phyloP scores from a whole-genome alignment of 148 eudicot genomes.

The Chenopodium suecicum region DNA sequence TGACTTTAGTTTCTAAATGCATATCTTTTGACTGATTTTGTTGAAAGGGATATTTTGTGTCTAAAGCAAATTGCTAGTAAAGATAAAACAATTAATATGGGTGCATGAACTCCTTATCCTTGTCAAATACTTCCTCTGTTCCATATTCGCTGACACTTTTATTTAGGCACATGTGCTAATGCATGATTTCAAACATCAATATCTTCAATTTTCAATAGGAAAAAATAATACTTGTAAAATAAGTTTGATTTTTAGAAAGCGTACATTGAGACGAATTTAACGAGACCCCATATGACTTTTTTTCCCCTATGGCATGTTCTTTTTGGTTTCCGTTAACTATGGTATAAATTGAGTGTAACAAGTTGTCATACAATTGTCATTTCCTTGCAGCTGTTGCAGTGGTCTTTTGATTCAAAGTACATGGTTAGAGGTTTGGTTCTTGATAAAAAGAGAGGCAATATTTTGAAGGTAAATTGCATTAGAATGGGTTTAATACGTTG shows the following conservation, averaged over 20 bases:
- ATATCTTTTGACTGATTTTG: neutral
- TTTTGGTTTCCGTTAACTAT: neutral
- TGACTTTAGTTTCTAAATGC: neutral
- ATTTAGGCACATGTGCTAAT: too few species aligned
- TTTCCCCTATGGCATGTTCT: neutral
- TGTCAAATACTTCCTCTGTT: neutral
- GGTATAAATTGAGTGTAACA: constrained; percentile 2
- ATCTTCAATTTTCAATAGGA: too few species aligned
- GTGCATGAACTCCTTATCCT: neutral
- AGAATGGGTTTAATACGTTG: neutral
- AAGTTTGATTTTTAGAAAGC: too few species aligned
- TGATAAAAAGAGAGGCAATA: constrained; percentile 95
- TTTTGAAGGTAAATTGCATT: constrained; percentile 65
- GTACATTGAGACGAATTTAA: too few species aligned
- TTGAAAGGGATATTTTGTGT: neutral
- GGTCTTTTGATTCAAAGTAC: constrained; percentile 93
- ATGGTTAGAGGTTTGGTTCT: constrained; percentile 99
- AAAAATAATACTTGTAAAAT: too few species aligned
- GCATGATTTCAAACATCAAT: too few species aligned
- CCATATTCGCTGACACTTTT: too few species aligned
- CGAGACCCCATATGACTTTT: neutral
- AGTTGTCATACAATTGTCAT: constrained; percentile 17
- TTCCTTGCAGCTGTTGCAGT: constrained; percentile 66
- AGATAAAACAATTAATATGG: neutral
- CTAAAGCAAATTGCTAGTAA: neutral